A percentile compares a stretch with the other conserved stretches of the same genome.
Conservation (phyloP, 164 flowering plant genomes). For the Tetrastigma voinierianum region DNA sequence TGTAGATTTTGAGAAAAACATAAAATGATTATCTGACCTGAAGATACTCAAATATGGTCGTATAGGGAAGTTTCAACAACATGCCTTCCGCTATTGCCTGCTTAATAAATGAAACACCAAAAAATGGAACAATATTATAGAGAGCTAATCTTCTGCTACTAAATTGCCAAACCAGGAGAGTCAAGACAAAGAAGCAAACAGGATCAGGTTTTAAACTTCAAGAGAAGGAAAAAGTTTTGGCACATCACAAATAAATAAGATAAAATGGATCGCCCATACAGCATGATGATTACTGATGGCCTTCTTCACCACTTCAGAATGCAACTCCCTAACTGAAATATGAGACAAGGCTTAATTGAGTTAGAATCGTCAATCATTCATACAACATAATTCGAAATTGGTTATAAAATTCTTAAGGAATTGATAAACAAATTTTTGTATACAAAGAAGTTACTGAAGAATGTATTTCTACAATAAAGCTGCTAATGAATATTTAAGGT, state of each 20-base stretch:
- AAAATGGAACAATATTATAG: constrained; percentile 2
- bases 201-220: neutral
- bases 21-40: constrained; percentile 48
- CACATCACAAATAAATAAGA: neutral
- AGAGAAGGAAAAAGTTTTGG: neutral
- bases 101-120: constrained; percentile 13
- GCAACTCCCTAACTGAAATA: constrained; percentile 52
- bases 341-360: constrained; percentile 4
- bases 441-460: too few species aligned
- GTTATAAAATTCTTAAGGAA: too few species aligned
- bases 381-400: neutral
- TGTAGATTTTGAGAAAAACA: neutral
- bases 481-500: too few species aligned
- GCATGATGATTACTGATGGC: constrained; percentile 55
- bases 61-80: constrained; percentile 77
- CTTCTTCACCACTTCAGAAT: constrained; percentile 60
- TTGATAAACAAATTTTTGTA: too few species aligned
- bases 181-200: neutral
- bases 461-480: too few species aligned
- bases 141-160: neutral
- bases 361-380: neutral
- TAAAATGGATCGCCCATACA: constrained; percentile 28
- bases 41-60: constrained; percentile 92
- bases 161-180: neutral
- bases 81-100: constrained; percentile 64